Conservation (phyloP, 1,284 basidiomycete species). For the Apiotrichum domesticum region DNA sequence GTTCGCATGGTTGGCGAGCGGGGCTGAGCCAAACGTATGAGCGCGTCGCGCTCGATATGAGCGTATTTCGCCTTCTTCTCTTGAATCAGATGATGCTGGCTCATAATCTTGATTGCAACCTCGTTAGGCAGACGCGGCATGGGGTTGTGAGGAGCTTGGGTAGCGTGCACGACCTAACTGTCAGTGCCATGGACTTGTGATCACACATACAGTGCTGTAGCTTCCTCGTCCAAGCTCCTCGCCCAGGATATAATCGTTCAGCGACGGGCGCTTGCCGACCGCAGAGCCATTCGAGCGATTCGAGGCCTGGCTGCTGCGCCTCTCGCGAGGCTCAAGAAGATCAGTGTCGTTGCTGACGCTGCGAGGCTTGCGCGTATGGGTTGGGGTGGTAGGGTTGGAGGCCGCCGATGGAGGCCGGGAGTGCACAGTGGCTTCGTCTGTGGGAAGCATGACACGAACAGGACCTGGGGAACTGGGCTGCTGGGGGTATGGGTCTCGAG, state of each 20-base stretch:
- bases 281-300: constrained; percentile 18
- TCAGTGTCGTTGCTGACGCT: constrained; percentile 8
- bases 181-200: not conserved
- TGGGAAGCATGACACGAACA: not conserved
- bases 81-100: constrained; percentile 49
- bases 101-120: constrained; percentile 52
- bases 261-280: constrained; percentile 21
- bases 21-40: constrained; percentile 48
- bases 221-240: constrained; percentile 46
- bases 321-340: constrained; percentile 23
- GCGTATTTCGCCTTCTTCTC: constrained; percentile 54
- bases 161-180: not conserved
- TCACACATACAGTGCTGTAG: constrained; percentile 44
- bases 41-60: constrained; percentile 51
- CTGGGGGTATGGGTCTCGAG: not conserved
- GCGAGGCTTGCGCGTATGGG: not conserved
- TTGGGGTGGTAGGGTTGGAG: not conserved
- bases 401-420: not conserved
- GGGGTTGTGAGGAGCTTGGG: not conserved
- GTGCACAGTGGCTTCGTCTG: not conserved
- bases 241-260: constrained; percentile 41
- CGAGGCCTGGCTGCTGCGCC: constrained; percentile 33
- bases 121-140: not conserved
- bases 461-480: not conserved
- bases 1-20: constrained; percentile 35